Percentiles rank a stretch among this genome's conserved stretches.
Evolutionary conservation across 2,329 filamentous ascomycete species (phyloP).

Genomic region (Fusarium citri): DNA sequence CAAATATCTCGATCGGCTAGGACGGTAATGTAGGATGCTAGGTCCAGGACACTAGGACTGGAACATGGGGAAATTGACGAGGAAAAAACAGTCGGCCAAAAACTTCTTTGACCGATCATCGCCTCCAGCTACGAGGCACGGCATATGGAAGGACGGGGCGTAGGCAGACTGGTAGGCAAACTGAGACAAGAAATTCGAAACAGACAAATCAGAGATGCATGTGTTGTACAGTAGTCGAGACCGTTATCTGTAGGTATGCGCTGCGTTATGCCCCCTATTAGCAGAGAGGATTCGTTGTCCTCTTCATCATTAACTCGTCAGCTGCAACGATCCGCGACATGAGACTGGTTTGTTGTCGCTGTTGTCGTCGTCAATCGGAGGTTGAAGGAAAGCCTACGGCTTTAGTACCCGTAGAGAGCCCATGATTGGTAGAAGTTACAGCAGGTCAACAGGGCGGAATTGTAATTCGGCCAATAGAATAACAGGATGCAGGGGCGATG

Average conservation of each 20-base stretch:
- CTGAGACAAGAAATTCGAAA: conserved; percentile 12
- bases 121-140: not conserved
- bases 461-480: conserved; percentile 30
- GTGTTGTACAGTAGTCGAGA: conserved; percentile 1
- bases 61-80: conserved; percentile 23
- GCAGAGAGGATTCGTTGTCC: conserved; percentile 25
- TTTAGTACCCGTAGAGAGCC: conserved; percentile 34
- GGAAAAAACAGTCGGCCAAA: conserved; percentile 15
- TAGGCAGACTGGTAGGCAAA: conserved; percentile 39
- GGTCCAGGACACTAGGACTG: conserved; percentile 4
- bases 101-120: conserved; percentile 28
- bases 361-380: conserved; percentile 17
- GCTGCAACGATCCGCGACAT: conserved; percentile 26
- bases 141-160: conserved; percentile 22
- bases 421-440: conserved; percentile 25
- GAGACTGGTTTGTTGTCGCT: conserved; percentile 35
- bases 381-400: conserved; percentile 29
- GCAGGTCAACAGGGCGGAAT: conserved; percentile 25
- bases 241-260: conserved; percentile 7
- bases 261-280: not conserved
- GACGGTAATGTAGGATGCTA: conserved; percentile 9
- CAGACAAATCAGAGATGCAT: conserved; percentile 8
- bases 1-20: conserved; percentile 11
- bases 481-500: conserved; percentile 25
- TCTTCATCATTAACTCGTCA: conserved; percentile 38